Evolutionary conservation across 1,139 yeast genomes (phyloP).

Genomic region (Petasospora fabianii): DNA sequence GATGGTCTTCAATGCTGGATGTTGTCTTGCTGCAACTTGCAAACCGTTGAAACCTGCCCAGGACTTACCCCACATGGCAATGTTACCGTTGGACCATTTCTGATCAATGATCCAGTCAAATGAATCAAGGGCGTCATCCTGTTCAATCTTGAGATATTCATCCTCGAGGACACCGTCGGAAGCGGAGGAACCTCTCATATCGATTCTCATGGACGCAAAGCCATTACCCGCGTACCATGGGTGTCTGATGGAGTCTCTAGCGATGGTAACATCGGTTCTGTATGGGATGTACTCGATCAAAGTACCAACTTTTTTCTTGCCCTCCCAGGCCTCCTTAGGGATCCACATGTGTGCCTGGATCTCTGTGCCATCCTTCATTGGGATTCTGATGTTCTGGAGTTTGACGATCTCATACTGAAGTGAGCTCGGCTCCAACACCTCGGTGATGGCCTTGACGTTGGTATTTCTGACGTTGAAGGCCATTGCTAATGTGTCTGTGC

Average conservation of each 20-base stretch:
- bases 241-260: slow-evolving; percentile 40
- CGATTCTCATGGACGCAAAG: slow-evolving; percentile 39
- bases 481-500: slow-evolving; percentile 12
- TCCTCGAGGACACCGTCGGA: slow-evolving; percentile 39
- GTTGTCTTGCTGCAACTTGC: slow-evolving; percentile 41
- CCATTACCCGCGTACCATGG: slow-evolving; percentile 43
- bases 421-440: slow-evolving; percentile 25
- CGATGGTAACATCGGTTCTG: slow-evolving; percentile 41
- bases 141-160: slow-evolving; percentile 39
- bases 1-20: slow-evolving; percentile 39
- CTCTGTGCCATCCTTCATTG: slow-evolving; percentile 34
- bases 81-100: slow-evolving; percentile 39
- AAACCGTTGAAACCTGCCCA: slow-evolving; percentile 45
- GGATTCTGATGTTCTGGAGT: slow-evolving; percentile 33
- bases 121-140: slow-evolving; percentile 38
- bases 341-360: slow-evolving; percentile 41
- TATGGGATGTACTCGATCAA: slow-evolving; percentile 41
- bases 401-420: slow-evolving; percentile 32
- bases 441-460: slow-evolving; percentile 25
- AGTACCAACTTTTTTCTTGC: slow-evolving; percentile 31
- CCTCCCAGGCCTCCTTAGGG: slow-evolving; percentile 29
- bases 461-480: slow-evolving; percentile 30
- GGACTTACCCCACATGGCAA: slow-evolving; percentile 44
- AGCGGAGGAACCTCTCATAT: slow-evolving; percentile 41
- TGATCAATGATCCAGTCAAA: slow-evolving; percentile 40